These are phyloP conservation scores for Laguncularia racemosa DNA, from an alignment of 345 rosid species.

Conservation along the genomic window DNA sequence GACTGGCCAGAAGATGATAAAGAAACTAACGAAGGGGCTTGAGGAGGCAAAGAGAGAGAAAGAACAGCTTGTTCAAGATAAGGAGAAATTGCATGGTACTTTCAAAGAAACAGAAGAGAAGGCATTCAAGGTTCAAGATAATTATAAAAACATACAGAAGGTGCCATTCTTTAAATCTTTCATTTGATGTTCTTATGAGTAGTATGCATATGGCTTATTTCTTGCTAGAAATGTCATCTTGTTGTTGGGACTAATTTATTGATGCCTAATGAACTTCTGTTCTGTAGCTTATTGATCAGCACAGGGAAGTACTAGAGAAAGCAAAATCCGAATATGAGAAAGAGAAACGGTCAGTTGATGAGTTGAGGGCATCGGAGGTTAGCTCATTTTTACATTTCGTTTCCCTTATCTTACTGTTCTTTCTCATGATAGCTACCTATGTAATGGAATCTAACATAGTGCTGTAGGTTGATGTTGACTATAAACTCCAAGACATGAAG, in stretches of 20 bases:
- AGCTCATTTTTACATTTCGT: slow-evolving; percentile 5
- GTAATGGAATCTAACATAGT: slow-evolving; percentile 5
- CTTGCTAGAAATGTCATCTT: slow-evolving; percentile 6
- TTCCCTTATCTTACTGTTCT: slow-evolving; percentile 4
- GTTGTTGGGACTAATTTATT: slow-evolving; percentile 8
- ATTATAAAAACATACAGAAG: slow-evolving; percentile 64
- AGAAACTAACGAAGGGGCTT: slow-evolving; percentile 77
- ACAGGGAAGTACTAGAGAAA: slow-evolving; percentile 52
- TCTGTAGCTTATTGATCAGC: slow-evolving; percentile 69
- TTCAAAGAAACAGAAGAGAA: slow-evolving; percentile 73
- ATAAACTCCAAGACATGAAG: slow-evolving; percentile 72
- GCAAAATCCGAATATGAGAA: slow-evolving; percentile 61
- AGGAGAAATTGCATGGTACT: slow-evolving; percentile 46
- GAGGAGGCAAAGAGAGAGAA: slow-evolving; percentile 77
- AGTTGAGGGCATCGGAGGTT: slow-evolving; percentile 82
- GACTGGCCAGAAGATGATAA: slow-evolving; percentile 76
- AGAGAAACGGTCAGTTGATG: slow-evolving; percentile 71
- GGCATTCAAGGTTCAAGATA: slow-evolving; percentile 87
- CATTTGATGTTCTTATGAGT: background rate
- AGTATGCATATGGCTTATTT: background rate
- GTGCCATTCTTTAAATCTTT: slow-evolving; percentile 20
- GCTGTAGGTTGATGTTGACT: slow-evolving; percentile 78
- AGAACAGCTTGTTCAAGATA: slow-evolving; percentile 58
- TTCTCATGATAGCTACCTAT: slow-evolving; percentile 6
- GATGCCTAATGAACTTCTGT: background rate